These are phyloP conservation scores for Metarhizium humberi DNA, from an alignment of 2,329 filamentous ascomycete genomes.

Conservation along the genomic window DNA sequence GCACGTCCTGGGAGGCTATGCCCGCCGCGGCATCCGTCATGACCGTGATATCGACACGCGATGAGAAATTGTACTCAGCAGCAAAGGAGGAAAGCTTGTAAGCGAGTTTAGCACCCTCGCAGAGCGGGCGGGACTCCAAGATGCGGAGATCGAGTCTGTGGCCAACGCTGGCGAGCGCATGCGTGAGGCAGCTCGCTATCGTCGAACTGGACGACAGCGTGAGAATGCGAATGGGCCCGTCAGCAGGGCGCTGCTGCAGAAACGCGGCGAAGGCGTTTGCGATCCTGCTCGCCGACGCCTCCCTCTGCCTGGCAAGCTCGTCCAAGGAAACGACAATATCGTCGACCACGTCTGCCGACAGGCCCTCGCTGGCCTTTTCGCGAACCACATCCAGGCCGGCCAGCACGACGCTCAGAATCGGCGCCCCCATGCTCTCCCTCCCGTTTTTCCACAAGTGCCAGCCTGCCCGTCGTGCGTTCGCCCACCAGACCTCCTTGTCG, in stretches of 20 bases:
- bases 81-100: constrained; percentile 28
- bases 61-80: constrained; percentile 23
- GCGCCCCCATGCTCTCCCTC: constrained; percentile 56
- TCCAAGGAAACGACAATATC: constrained; percentile 12
- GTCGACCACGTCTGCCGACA: constrained; percentile 4
- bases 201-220: constrained; percentile 57
- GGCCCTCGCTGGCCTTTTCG: constrained; percentile 9
- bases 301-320: constrained; percentile 11
- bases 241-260: constrained; percentile 14
- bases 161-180: constrained; percentile 24
- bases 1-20: constrained; percentile 38
- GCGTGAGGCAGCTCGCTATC: constrained; percentile 38
- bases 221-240: constrained; percentile 35
- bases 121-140: constrained; percentile 58
- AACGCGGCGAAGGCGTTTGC: constrained; percentile 24
- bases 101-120: constrained; percentile 52
- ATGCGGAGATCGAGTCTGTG: constrained; percentile 43
- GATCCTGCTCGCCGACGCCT: constrained; percentile 21
- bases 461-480: constrained; percentile 40
- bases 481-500: constrained; percentile 40
- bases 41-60: constrained; percentile 29
- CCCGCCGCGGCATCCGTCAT: constrained; percentile 53
- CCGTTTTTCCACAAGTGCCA: constrained; percentile 60
- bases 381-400: constrained; percentile 33
- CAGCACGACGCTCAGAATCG: constrained; percentile 43